A percentile compares a stretch with the other conserved stretches of the same genome.
Evolutionary conservation across 495 filamentous ascomycete genomes (phyloP).

Genomic region (Venustampulla echinocandica): DNA sequence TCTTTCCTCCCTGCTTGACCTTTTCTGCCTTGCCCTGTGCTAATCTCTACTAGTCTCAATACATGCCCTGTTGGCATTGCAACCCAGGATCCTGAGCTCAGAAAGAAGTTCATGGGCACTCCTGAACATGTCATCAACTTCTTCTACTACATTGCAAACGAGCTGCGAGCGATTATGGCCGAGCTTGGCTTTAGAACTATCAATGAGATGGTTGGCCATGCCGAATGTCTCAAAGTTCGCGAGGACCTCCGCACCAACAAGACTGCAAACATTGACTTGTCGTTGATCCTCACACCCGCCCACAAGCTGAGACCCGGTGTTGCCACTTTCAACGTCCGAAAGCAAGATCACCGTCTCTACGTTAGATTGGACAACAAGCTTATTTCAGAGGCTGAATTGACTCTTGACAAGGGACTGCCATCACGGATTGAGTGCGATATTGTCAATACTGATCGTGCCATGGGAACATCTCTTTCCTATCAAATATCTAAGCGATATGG

Average conservation of each 20-base stretch:
- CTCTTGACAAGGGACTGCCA: conserved; percentile 90
- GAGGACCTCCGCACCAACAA: conserved; percentile 85
- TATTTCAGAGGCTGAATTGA: conserved; percentile 94
- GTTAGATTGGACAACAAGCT: conserved; percentile 96
- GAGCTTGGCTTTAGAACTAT: conserved; percentile 89
- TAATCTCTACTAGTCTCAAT: conserved; percentile 41
- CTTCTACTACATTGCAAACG: conserved; percentile 98
- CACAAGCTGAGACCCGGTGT: conserved; percentile 95
- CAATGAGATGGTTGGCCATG: conserved; percentile 97
- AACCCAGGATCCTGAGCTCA: conserved; percentile 89
- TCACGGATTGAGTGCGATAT: conserved; percentile 96
- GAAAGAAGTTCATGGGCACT: conserved; percentile 89
- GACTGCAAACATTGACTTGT: conserved; percentile 89
- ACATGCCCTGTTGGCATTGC: conserved; percentile 97
- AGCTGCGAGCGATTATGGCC: conserved; percentile 97
- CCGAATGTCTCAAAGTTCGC: conserved; percentile 76
- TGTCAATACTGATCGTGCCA: conserved; percentile 92
- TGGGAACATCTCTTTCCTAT: conserved; percentile 94
- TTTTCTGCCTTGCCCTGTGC: not conserved
- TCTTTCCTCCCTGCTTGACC: not conserved
- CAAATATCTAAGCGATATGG: conserved; percentile 92
- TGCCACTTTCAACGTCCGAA: conserved; percentile 96
- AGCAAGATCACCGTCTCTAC: conserved; percentile 93
- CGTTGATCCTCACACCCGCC: conserved; percentile 90
- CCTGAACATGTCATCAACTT: conserved; percentile 99